Evolutionary conservation across 2,329 filamentous ascomycete genomes (phyloP).

Genomic region (Gliomastix tumulicola): DNA sequence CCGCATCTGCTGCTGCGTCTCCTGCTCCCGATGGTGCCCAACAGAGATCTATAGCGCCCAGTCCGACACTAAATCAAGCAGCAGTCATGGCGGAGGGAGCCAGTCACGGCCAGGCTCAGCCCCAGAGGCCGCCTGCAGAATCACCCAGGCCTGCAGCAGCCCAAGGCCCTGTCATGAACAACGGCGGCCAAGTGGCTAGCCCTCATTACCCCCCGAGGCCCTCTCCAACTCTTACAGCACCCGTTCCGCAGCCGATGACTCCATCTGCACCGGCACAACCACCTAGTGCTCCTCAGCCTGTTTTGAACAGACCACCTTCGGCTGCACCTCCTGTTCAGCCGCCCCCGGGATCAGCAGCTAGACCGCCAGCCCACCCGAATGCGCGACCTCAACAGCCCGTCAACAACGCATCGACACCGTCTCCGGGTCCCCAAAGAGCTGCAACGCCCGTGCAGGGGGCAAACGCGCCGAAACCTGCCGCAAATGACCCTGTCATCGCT

Average conservation of each 20-base stretch:
- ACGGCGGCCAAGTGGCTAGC: slow-evolving; percentile 6
- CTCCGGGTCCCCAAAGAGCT: slow-evolving; percentile 4
- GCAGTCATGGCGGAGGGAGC: no score
- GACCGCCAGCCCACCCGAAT: background rate
- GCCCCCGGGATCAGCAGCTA: slow-evolving; percentile 2
- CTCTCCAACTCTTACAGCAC: no score
- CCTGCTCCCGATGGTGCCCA: slow-evolving; percentile 10
- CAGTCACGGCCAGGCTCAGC: background rate
- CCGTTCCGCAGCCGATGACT: slow-evolving; percentile 1
- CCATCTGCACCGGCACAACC: slow-evolving; percentile 15
- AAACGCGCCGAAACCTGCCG: slow-evolving; percentile 13
- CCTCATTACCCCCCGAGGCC: slow-evolving; percentile 2
- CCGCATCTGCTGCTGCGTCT: slow-evolving; percentile 9
- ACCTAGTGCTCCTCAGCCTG: background rate
- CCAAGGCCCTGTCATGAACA: background rate
- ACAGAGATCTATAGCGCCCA: slow-evolving; percentile 10
- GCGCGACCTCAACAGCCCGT: background rate
- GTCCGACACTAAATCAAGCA: slow-evolving; percentile 1
- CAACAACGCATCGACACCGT: slow-evolving; percentile 1
- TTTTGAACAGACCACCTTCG: no score
- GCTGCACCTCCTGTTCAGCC: slow-evolving; percentile 2
- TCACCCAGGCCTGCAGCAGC: slow-evolving; percentile 10
- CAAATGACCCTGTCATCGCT: slow-evolving; percentile 72
- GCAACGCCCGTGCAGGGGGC: slow-evolving; percentile 5
- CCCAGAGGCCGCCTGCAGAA: slow-evolving; percentile 4